Base-by-base conservation (phyloP, 306 rosid genomes). In the Gastrolobium villosum region DNA sequence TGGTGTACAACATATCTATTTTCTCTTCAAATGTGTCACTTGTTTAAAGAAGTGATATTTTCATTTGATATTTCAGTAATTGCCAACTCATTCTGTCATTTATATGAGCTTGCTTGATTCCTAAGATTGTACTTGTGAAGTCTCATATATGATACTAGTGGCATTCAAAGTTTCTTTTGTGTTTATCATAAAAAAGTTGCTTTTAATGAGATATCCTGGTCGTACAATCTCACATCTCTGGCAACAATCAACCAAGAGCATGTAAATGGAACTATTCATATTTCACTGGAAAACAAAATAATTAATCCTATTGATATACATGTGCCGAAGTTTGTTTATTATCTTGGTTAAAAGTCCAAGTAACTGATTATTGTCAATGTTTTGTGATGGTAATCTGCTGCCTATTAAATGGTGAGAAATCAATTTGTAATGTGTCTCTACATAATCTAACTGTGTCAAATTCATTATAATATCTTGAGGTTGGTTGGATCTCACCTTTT, bases 31-130 rank as follows among this genome's bases (percentile, higher is more conserved):
- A 14, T 41, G 50, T 70, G 34, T 48, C 52, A 36, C 71, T 63
- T 31, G 36, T 63, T 84, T 48, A 55, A 15, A 35, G 56, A 52
- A 54, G n/a, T 57, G 35, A 39, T 70, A 61, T 67, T 82, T 76
- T n/a, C 63, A 65, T 66, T 72, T 77, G 60, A n/a, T n/a, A n/a
- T n/a, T n/a, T n/a, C n/a, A n/a, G 54, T 54, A 14, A 36, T 53
- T 45, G 6, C 44, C 28, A 59, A 63, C 34, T 43, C 5, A n/a
- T 61, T 10, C 65, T 31, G n/a, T n/a, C 30, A 56, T 52, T 62
- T 61, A 31, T 45, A 36, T 31, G 10, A 53, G 8, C 53, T 50
- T 79, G 34, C 41, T 66, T 31, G 59, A 39, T 70, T 74, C 40
- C 11, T 28, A 45, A 34, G 8, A 41, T 63, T 61, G 35, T 60